phyloP scores from a whole-genome alignment of 2,329 filamentous ascomycete genomes.

The Fusarium continuum region DNA sequence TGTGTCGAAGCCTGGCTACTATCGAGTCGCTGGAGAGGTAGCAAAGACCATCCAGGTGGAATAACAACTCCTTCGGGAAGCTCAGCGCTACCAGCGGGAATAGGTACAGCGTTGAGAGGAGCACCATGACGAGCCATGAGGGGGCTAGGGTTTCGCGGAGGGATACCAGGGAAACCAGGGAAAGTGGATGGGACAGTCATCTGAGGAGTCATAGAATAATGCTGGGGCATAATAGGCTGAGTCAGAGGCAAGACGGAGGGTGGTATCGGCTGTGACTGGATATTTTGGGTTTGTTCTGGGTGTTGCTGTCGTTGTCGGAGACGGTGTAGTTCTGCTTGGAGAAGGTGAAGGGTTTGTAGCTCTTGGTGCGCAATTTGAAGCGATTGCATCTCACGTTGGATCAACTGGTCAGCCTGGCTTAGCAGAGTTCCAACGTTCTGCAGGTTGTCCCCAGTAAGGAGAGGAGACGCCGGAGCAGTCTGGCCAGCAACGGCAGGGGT shows the following conservation, averaged over 20 bases:
- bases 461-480: constrained; percentile 28
- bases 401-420: constrained; percentile 71
- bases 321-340: constrained; percentile 73
- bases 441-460: constrained; percentile 45
- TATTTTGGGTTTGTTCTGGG: constrained; percentile 42
- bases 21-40: constrained; percentile 67
- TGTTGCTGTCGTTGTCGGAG: constrained; percentile 63
- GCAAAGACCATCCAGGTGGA: constrained; percentile 70
- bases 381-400: constrained; percentile 72
- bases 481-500: constrained; percentile 30
- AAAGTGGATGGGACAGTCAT: constrained; percentile 26
- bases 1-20: constrained; percentile 41
- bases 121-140: constrained; percentile 59
- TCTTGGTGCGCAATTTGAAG: constrained; percentile 74
- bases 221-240: constrained; percentile 24
- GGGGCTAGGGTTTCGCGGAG: constrained; percentile 53
- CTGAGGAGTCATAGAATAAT: constrained; percentile 30
- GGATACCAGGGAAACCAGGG: constrained; percentile 38
- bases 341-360: constrained; percentile 70
- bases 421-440: constrained; percentile 67
- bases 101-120: constrained; percentile 57
- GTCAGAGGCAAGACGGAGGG: constrained; percentile 16
- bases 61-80: constrained; percentile 71
- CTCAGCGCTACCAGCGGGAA: constrained; percentile 68
- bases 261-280: constrained; percentile 17